Evolutionary conservation across 2,329 filamentous ascomycete genomes (phyloP), one percentile per base, ranked within the genome.

Genomic region (Trichophyton benhamiae): DNA sequence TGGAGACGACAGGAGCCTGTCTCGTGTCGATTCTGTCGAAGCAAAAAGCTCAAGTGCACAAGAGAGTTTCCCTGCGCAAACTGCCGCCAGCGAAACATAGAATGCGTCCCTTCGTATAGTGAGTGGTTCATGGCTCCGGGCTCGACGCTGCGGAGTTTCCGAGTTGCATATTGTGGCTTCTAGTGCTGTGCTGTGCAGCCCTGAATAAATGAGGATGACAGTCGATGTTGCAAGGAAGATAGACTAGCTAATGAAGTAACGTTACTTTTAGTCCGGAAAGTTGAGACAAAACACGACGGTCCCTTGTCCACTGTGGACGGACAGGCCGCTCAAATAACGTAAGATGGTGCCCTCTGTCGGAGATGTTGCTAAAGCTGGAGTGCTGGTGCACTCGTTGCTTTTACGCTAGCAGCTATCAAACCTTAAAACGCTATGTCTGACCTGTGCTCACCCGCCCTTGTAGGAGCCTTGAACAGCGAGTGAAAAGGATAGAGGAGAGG

Each of bases 21-120:
- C 0, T 76, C 74, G 0, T 76, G 74, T 57, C 70, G 71, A 11
- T 74, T 69, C 7, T 76, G 74, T 59, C 68, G 74, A 2, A 66
- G 67, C 63, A 73, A 74, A 65, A 75, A 82, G 74, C 77, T 82
- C 42, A 82, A 80, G 72, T 83, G 80, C 67, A 77, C 82, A 66
- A 77, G 80, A 2, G 75, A 75, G 53, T 70, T 75, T 13, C 80
- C 80, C 11, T 83, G 80, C 66, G 76, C 75, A 36, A 77, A 77
- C 63, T 83, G 80, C 65, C 46, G 46, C 20, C 25, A 25, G 11
- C 38, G 53, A 22, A 58, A 25, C 2, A 58, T 44, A 30, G 38
- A 27, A n/a, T 59, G 25, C 41, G 27, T 60, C 30, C 41, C 58
- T 60, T 38, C 58, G 6, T 7, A 22, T 52, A 41, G 58, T 60